phyloP scores from a whole-genome alignment of 75 land plant species.

The Pseudotsuga menziesii region DNA sequence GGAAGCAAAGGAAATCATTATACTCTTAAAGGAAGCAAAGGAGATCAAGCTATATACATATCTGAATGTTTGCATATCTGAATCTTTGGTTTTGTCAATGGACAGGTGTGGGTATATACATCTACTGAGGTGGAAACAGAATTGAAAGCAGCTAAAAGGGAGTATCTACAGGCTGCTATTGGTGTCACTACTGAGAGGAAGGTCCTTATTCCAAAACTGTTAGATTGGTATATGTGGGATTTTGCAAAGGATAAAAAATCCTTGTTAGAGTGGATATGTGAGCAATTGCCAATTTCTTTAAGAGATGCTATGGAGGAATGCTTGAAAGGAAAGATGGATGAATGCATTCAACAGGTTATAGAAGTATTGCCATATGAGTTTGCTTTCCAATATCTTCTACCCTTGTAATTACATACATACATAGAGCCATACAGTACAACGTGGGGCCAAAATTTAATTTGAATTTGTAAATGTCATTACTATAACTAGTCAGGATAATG shows the following conservation, averaged over 20 bases:
- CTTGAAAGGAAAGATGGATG: constrained; percentile 41
- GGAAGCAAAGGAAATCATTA: no score
- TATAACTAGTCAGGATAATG: neutral
- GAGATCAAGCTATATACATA: no score
- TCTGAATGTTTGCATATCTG: neutral
- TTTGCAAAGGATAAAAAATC: constrained; percentile 92
- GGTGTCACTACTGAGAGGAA: constrained; percentile 51
- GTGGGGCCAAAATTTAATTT: neutral
- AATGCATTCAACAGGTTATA: constrained; percentile 22
- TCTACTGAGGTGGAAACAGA: constrained; percentile 61
- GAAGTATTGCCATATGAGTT: constrained; percentile 83
- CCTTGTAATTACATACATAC: constrained; percentile 13
- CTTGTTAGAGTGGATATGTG: constrained; percentile 80
- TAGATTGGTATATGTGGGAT: constrained; percentile 91
- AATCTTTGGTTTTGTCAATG: neutral
- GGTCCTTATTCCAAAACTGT: constrained; percentile 73
- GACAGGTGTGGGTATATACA: constrained; percentile 81
- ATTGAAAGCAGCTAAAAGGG: constrained; percentile 71
- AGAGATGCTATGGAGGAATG: constrained; percentile 54
- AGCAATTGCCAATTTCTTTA: constrained; percentile 64
- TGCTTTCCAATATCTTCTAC: constrained; percentile 70
- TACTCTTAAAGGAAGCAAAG: no score
- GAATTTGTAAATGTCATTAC: neutral
- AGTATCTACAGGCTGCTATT: constrained; percentile 81
- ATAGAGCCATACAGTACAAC: neutral